Base-by-base conservation (phyloP, 1,284 basidiomycete genomes). In the Ganoderma meredithae region DNA sequence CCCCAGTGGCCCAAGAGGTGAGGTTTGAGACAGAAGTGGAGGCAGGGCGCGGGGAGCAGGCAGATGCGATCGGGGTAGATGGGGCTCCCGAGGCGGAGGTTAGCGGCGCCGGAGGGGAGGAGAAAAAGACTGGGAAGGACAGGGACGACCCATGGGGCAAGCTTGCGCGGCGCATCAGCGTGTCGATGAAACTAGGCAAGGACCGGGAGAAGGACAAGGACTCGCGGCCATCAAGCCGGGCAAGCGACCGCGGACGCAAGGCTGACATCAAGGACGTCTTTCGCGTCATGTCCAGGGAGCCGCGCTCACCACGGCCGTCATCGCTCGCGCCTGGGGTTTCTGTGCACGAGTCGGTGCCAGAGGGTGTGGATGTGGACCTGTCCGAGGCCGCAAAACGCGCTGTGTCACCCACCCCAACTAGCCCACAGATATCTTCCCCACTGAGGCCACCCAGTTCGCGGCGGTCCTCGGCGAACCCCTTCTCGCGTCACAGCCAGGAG, bases 101-200 rank as follows among this genome's bases (percentile, higher is more conserved):
- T 2, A 36, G 33, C 40, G 56, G 36, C 9, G 58, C 55, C n/a
- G 63, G 39, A 55, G 53, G 33, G 47, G 69, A 63, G 52, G 64
- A 65, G 53, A 55, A 63, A 43, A 66, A 71, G 63, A 71, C 76
- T 17, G 40, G 58, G 36, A 77, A 75, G 72, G 72, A 76, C 40
- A 83, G 83, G 62, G 84, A 84, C 27, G 85, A 85, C 67, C 79
- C 82, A 36, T 90, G 90, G 89, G 81, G 83, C 27, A 88, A 86
- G 75, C 72, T 91, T 52, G 83, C 89, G n/a, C 80, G 88, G 71
- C 80, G 89, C 66, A 84, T 91, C 69, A 90, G 87, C 71, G 73
- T 77, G 60, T 75, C 75, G 47, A 79, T 87, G 73, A 82, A 83
- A 13, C 82, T 91, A 61, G 83, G 86, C 75, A 52, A 52, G 22